Evolutionary conservation across 768 basidiomycete genomes (phyloP).

Genomic region (Auricularia sp.): DNA sequence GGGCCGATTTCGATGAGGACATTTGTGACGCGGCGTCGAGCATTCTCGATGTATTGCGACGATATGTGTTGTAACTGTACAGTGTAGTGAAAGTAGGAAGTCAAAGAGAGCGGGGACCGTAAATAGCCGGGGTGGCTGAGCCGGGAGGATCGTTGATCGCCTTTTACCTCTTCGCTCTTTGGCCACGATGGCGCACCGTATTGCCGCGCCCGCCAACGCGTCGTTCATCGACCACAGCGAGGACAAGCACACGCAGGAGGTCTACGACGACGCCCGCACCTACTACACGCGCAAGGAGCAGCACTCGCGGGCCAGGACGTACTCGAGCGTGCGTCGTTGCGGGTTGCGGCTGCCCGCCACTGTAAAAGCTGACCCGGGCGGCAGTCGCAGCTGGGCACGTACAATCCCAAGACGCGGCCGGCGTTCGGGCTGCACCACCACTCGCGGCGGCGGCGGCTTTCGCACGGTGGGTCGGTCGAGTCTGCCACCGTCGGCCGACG

Average conservation of each 20-base stretch:
- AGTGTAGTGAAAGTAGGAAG: no score
- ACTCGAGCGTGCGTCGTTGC: conserved; percentile 58
- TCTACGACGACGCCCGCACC: conserved; percentile 59
- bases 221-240: conserved; percentile 34
- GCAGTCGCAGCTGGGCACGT: conserved; percentile 64
- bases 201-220: background rate
- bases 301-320: conserved; percentile 76
- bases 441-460: conserved; percentile 65
- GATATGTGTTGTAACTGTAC: no score
- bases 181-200: background rate
- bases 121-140: background rate
- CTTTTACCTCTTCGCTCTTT: background rate
- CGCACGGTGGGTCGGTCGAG: conserved; percentile 45
- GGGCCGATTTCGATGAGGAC: background rate
- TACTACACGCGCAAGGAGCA: conserved; percentile 80
- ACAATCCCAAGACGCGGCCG: conserved; percentile 59
- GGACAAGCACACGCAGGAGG: conserved; percentile 26
- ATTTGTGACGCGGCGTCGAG: background rate
- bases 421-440: conserved; percentile 73
- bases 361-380: conserved; percentile 5
- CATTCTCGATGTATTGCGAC: background rate
- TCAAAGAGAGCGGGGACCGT: no score
- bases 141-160: background rate
- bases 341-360: conserved; percentile 6
- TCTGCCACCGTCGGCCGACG: background rate